Conservation (phyloP, 768 basidiomycete species). For the Lactarius hatsudake region DNA sequence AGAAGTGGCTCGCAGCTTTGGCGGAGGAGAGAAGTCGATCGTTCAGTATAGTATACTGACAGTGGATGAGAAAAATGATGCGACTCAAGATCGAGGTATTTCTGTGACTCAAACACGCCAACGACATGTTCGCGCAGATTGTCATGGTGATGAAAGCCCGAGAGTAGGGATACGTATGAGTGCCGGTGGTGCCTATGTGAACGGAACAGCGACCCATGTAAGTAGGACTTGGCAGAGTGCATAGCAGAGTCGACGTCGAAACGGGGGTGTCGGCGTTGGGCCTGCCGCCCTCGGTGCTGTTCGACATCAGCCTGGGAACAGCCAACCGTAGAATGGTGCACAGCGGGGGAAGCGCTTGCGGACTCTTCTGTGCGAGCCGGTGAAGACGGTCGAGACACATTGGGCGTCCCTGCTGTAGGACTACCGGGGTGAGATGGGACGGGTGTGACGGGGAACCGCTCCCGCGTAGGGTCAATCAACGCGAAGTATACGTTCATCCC, state of each 20-base stretch:
- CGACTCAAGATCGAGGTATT: slow-evolving; percentile 67
- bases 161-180: slow-evolving; percentile 22
- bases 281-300: slow-evolving; percentile 3
- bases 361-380: slow-evolving; percentile 10
- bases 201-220: slow-evolving; percentile 8
- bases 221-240: slow-evolving; percentile 5
- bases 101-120: slow-evolving; percentile 70
- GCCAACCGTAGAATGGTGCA: slow-evolving; percentile 37
- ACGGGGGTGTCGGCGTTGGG: slow-evolving; percentile 18
- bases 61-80: slow-evolving; percentile 50
- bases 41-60: slow-evolving; percentile 41
- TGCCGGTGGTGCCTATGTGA: slow-evolving; percentile 16
- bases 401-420: slow-evolving; percentile 14
- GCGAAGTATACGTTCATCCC: slow-evolving; percentile 62
- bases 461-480: slow-evolving; percentile 60
- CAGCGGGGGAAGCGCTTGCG: slow-evolving; percentile 38
- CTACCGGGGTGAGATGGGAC: slow-evolving; percentile 17
- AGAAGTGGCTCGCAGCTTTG: slow-evolving; percentile 57
- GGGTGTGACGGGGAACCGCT: slow-evolving; percentile 42
- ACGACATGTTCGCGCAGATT: slow-evolving; percentile 50
- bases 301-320: slow-evolving; percentile 11
- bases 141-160: slow-evolving; percentile 13
- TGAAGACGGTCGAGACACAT: slow-evolving; percentile 18
- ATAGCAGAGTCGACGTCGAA: slow-evolving; percentile 12
- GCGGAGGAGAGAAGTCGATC: slow-evolving; percentile 45